Evolutionary conservation across 306 rosid genomes (phyloP), one percentile per base, ranked within the genome.

Genomic region (Cicer pinnatifidum): DNA sequence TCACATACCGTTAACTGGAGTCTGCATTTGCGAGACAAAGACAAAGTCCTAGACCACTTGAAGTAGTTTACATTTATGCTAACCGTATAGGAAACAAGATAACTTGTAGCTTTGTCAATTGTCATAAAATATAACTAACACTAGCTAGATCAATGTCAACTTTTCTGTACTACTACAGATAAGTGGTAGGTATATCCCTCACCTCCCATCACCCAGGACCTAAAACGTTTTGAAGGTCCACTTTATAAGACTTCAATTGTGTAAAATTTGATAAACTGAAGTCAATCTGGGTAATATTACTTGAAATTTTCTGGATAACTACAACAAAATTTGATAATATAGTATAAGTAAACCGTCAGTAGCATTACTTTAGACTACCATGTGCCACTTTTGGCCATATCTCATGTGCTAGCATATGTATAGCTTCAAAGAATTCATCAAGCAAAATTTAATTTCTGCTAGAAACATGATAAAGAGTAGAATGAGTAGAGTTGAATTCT

Each of bases 331-430:
- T 65, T 56, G 8, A 56, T 5, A 56, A 3, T 0, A 10, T 56
- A 28, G 35, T 28, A 19, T 20, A 4, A 20, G 62, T 56, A 20
- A 56, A 56, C 38, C 15, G 11, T 23, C 4, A 13, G 56, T 50
- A 50, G 6, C 56, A 50, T 50, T 50, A 50, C 71, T 70, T 78
- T 69, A 17, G 57, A 70, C 39, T 60, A 48, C 75, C 37, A 4
- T 57, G 45, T 58, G 17, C 54, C 37, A 20, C 46, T 69, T 8
- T 48, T 17, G 59, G 33, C 53, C 37, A 5, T 58, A 58, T 20
- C 33, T 46, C 40, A 23, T 28, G 35, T 3, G 35, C 45, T 41
- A 39, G 16, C 65, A 51, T 50, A n/a, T 33, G 38, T 65, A 38
- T 45, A 5, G 35, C 46, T 66, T 65, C 13, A 3, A 10, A 20